Base-by-base conservation (phyloP, 2,329 filamentous ascomycete genomes). In the Venturia carpophila region DNA sequence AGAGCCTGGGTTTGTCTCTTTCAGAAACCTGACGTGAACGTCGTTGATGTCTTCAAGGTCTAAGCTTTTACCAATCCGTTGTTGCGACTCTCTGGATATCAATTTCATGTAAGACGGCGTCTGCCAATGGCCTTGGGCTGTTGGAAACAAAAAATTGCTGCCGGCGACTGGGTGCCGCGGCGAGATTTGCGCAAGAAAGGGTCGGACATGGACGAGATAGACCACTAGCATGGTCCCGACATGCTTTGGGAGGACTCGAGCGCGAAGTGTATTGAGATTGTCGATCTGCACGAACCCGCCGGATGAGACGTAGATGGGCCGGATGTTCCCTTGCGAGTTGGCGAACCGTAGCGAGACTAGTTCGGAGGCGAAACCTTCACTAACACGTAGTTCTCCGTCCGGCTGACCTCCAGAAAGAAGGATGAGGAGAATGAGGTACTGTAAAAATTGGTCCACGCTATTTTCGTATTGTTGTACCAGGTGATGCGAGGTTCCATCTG, bases 41-140 rank as follows among this genome's bases (percentile, higher is more conserved):
- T 58, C 52, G 52, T 58, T 58, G 52, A 58, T 58, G 30, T 58
- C 52, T 9, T 58, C 52, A 3, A 58, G 30, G n/a, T 15, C 21
- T 3, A 58, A 19, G 17, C 52, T 58, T 37, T 58, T 58, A 9
- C 30, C 19, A 11, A 58, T 34, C 3, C 52, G 30, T 58, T 19
- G 52, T 21, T 58, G 52, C n/a, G 52, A 58, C 30, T 58, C 52
- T 58, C 52, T 58, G 5, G 27, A 27, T 30, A 58, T 37, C 27
- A 58, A 27, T 2, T 58, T 11, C 15, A 21, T 37, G 52, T 58
- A 58, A n/a, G 52, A 58, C 10, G 37, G 15, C 11, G 52, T 58
- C 4, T 58, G 52, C 52, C 52, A 58, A 11, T 58, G 52, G 15
- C 52, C 52, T 58, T 58, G 52, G 9, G 19, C 30, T 3, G 52